Evolutionary conservation across 2,329 filamentous ascomycete genomes (phyloP), one percentile per base, ranked within the genome.

Genomic region (Tolypocladium nubicola): DNA sequence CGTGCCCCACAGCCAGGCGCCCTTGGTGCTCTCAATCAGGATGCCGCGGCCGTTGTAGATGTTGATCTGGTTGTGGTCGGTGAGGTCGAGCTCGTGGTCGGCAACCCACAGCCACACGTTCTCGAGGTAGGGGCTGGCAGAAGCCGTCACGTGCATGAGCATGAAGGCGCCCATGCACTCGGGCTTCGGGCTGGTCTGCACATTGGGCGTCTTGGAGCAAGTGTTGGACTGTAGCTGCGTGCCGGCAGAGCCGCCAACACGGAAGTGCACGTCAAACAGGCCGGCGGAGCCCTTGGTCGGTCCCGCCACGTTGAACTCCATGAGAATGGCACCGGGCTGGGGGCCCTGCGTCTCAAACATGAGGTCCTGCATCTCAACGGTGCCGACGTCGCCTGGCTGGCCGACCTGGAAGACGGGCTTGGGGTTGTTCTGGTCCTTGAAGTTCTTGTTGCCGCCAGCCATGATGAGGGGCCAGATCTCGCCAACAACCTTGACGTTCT

Each of bases 191-290:
- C 73, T 70, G 54, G 87, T 84, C 7, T 78, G 80, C 16, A 77
- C 74, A 54, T 79, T 77, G 47, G 88, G 88, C 61, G 86, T 88
- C 80, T 95, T 95, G 70, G 82, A 73, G 76, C 92, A 97, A 57
- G 79, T 85, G 70, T 89, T 80, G 21, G 86, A 87, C 73, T 95
- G 89, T 19, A 97, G 81, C 62, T 89, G 74, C 35, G 92, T 95
- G 59, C 93, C 93, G 5, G 88, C 86, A 56, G 87, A 86, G 49
- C 94, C 94, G 65, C 91, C 93, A 65, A 99, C 83, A 67, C 94
- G 90, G 75, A 94, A 87, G 77, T 99, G 94, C n/a, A 92, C 86
- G 67, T 99, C 94, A 89, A 92, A 99, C 73, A 97, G 85, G 61
- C 85, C 93, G 23, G 85, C 86, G 1, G 84, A 82, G 52, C 90